Conservation (phyloP, 1,284 basidiomycete species). For the Malassezia vespertilionis region DNA sequence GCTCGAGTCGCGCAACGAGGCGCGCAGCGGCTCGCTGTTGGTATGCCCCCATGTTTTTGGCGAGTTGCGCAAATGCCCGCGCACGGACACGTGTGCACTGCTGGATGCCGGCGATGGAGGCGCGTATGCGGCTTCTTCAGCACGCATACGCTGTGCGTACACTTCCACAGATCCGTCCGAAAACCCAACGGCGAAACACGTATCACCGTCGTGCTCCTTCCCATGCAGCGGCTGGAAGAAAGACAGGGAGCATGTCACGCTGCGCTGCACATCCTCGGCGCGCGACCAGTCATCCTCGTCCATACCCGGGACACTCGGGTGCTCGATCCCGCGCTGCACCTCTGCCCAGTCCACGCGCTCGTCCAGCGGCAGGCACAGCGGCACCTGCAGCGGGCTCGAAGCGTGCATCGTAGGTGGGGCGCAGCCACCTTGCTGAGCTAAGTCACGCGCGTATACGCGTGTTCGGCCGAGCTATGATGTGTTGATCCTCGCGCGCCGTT, state of each 20-base stretch:
- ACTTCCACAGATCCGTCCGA: slow-evolving; percentile 5
- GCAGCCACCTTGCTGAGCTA: no score
- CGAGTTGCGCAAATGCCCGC: no score
- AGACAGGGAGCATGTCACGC: neutral
- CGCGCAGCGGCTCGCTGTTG: no score
- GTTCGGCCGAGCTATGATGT: slow-evolving; percentile 13
- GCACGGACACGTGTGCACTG: no score
- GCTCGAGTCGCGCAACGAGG: no score
- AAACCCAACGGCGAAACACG: neutral
- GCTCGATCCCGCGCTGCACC: no score
- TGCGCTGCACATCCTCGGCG: neutral
- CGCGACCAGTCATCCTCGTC: no score
- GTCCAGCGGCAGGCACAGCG: slow-evolving; percentile 9
- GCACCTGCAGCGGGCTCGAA: slow-evolving; percentile 12
- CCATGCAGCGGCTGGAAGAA: neutral
- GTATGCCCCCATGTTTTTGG: no score
- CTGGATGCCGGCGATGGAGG: no score
- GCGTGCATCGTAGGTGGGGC: slow-evolving; percentile 10
- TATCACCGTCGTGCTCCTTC: neutral
- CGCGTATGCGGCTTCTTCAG: no score
- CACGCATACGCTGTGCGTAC: no score
- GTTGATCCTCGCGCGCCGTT: slow-evolving; percentile 2
- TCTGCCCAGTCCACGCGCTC: neutral
- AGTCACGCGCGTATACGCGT: neutral
- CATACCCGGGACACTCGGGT: no score